These are phyloP conservation scores for Cytospora paraplurivora DNA, from an alignment of 2,329 filamentous ascomycete genomes.

Conservation along the genomic window DNA sequence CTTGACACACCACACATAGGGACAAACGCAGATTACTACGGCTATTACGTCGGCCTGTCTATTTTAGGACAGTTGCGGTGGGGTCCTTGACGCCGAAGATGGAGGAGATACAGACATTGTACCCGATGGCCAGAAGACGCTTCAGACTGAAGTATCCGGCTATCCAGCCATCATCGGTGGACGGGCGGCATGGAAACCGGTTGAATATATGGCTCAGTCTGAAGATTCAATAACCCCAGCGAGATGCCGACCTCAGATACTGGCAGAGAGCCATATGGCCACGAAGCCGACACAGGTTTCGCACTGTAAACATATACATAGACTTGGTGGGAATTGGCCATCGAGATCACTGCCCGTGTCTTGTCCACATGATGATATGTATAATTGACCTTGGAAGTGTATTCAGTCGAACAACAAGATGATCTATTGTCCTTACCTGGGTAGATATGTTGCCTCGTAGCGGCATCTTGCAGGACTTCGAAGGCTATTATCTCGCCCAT, in stretches of 20 bases:
- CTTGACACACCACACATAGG: background rate
- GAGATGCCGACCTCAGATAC: background rate
- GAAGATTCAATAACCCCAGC: too few relatives aligned
- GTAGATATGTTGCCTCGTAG: background rate
- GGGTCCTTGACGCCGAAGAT: too few relatives aligned
- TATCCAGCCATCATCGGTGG: too few relatives aligned
- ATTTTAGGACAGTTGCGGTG: background rate
- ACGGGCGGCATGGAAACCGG: too few relatives aligned
- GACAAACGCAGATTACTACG: too few relatives aligned
- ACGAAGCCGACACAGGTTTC: too few relatives aligned
- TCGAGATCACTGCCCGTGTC: background rate
- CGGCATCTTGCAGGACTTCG: constrained; percentile 3
- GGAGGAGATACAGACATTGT: too few relatives aligned
- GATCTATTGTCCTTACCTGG: background rate
- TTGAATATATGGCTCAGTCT: too few relatives aligned
- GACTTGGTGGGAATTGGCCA: background rate
- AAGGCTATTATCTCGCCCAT: background rate
- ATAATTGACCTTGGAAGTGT: background rate
- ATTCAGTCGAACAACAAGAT: background rate
- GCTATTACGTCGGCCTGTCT: background rate
- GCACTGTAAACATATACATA: background rate
- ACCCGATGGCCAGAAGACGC: too few relatives aligned
- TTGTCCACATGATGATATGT: too few relatives aligned
- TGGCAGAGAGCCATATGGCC: background rate
- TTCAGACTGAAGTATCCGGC: too few relatives aligned